Conservation (phyloP, 2,329 filamentous ascomycete genomes). For the Byssothecium circinans region DNA sequence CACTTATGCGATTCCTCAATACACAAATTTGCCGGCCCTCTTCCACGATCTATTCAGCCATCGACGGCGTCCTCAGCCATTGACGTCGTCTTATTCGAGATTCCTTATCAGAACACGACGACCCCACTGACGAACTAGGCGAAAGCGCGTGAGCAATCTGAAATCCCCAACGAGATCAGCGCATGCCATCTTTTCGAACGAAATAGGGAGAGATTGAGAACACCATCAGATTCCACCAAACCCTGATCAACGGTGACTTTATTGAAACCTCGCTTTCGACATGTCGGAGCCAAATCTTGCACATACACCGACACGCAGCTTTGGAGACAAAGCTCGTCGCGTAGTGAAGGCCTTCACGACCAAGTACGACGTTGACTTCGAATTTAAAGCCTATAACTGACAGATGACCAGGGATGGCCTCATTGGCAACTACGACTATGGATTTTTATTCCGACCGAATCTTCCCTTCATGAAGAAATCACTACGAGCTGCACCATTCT, state of each 20-base stretch:
- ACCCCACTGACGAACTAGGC: too few relatives aligned
- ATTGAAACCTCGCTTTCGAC: constrained; percentile 8
- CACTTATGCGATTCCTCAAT: constrained; percentile 6
- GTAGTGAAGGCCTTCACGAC: constrained; percentile 52
- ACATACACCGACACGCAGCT: constrained; percentile 46
- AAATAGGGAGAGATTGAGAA: constrained; percentile 6
- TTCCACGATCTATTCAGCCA: constrained; percentile 15
- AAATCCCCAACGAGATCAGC: too few relatives aligned
- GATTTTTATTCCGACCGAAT: constrained; percentile 78
- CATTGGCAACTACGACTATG: constrained; percentile 87
- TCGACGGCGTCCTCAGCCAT: constrained; percentile 25
- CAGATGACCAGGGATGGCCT: constrained; percentile 63
- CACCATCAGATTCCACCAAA: constrained; percentile 28
- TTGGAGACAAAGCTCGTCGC: constrained; percentile 46
- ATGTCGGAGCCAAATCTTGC: constrained; percentile 47
- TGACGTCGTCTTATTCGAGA: constrained; percentile 21
- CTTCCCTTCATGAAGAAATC: constrained; percentile 76
- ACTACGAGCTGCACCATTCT: constrained; percentile 70
- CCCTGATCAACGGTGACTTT: constrained; percentile 28
- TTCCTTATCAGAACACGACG: constrained; percentile 19
- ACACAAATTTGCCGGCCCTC: not conserved
- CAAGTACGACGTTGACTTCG: constrained; percentile 38
- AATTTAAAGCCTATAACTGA: constrained; percentile 11
- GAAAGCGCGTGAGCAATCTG: too few relatives aligned
- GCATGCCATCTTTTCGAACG: constrained; percentile 2